Percentiles rank a stretch among this genome's conserved stretches.
Evolutionary conservation across 805 yeast species (phyloP).

Genomic region (Nakazawaea holstii): DNA sequence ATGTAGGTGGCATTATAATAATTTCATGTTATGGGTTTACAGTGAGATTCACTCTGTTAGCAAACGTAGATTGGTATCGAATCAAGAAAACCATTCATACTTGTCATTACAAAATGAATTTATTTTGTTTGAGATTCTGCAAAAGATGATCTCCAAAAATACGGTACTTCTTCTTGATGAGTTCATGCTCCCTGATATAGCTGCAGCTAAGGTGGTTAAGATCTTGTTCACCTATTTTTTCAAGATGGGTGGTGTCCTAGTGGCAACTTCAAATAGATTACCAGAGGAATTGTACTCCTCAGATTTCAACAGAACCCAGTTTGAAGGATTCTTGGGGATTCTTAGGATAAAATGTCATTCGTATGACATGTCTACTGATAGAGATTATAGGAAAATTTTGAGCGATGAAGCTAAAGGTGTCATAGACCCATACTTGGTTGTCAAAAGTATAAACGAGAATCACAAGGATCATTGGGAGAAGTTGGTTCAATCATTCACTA

Average conservation of each 20-base stretch:
- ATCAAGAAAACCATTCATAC: slow-evolving; percentile 26
- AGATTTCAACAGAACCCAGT: slow-evolving; percentile 54
- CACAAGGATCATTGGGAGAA: slow-evolving; percentile 30
- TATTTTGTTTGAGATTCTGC: slow-evolving; percentile 60
- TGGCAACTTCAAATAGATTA: slow-evolving; percentile 67
- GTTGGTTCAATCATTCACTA: slow-evolving; percentile 21
- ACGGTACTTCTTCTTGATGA: slow-evolving; percentile 65
- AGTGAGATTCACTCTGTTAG: slow-evolving; percentile 54
- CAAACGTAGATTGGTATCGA: slow-evolving; percentile 30
- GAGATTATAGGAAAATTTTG: slow-evolving; percentile 47
- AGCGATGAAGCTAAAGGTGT: slow-evolving; percentile 16
- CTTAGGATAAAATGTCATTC: slow-evolving; percentile 55
- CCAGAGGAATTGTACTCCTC: slow-evolving; percentile 70
- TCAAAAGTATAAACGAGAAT: slow-evolving; percentile 19
- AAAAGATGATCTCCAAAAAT: slow-evolving; percentile 50
- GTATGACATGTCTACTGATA: slow-evolving; percentile 53
- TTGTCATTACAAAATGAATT: slow-evolving; percentile 54
- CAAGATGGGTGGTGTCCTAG: slow-evolving; percentile 68
- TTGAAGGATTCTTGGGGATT: slow-evolving; percentile 50
- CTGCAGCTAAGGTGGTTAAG: slow-evolving; percentile 65
- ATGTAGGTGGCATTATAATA: slow-evolving; percentile 66
- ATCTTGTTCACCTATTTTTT: slow-evolving; percentile 63
- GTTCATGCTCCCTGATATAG: slow-evolving; percentile 73
- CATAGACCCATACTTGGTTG: slow-evolving; percentile 27
- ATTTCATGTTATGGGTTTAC: slow-evolving; percentile 65